phyloP scores from a whole-genome alignment of 2,329 filamentous ascomycete genomes.

The Fusarium kyushuense region DNA sequence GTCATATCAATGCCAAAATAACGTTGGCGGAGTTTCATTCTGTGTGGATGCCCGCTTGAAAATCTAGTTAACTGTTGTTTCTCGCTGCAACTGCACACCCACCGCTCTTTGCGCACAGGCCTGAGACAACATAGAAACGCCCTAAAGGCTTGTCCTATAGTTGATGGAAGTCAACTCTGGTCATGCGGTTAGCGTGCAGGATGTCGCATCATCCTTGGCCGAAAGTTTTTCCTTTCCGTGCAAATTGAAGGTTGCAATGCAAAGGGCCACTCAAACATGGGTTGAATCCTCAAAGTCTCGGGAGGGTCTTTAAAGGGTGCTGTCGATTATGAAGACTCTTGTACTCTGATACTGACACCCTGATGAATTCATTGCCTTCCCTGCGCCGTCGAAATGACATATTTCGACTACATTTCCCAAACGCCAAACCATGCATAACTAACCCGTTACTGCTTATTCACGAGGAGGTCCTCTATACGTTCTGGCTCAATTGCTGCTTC shows the following conservation, averaged over 20 bases:
- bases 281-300: slow-evolving; percentile 7
- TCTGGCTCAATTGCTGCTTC: slow-evolving; percentile 61
- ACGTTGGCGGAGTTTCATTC: slow-evolving; percentile 20
- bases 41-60: slow-evolving; percentile 11
- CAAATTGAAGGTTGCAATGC: neutral
- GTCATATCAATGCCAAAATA: slow-evolving; percentile 9
- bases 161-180: neutral
- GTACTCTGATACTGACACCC: slow-evolving; percentile 25
- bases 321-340: slow-evolving; percentile 28
- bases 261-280: neutral
- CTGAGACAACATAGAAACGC: neutral
- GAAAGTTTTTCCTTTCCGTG: neutral
- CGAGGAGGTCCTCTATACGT: slow-evolving; percentile 43
- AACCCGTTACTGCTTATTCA: slow-evolving; percentile 27
- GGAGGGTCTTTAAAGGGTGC: slow-evolving; percentile 17
- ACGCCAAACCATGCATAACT: slow-evolving; percentile 52
- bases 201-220: neutral
- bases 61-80: slow-evolving; percentile 4
- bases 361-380: slow-evolving; percentile 44
- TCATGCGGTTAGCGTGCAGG: neutral
- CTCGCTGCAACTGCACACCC: slow-evolving; percentile 13
- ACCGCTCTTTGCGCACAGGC: slow-evolving; percentile 45
- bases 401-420: slow-evolving; percentile 47
- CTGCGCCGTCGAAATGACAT: slow-evolving; percentile 48
- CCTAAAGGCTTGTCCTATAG: neutral